Percentiles rank a stretch among this genome's conserved stretches.
Evolutionary conservation across 768 basidiomycete species (phyloP).

Genomic region (Amanita jacksonii): DNA sequence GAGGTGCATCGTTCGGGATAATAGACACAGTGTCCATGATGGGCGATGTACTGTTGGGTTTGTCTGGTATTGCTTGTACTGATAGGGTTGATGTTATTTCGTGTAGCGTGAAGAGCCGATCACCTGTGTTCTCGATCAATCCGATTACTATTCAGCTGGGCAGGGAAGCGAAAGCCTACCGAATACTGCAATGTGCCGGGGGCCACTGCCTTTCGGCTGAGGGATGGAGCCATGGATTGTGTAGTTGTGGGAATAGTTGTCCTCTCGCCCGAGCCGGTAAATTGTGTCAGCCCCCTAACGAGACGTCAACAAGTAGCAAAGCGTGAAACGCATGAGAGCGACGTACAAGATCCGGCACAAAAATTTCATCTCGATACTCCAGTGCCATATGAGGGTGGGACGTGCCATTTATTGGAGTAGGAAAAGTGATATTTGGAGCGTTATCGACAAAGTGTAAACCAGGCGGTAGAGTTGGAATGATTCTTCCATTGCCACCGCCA

Average conservation of each 20-base stretch:
- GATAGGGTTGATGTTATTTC: slow-evolving; percentile 31
- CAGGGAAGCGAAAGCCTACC: slow-evolving; percentile 13
- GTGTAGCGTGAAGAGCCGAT: slow-evolving; percentile 26
- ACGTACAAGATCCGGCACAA: slow-evolving; percentile 57
- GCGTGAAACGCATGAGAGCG: slow-evolving; percentile 1
- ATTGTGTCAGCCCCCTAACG: slow-evolving; percentile 58
- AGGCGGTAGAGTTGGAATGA: slow-evolving; percentile 40
- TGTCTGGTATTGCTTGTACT: slow-evolving; percentile 30
- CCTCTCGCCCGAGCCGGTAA: slow-evolving; percentile 48
- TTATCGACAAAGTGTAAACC: slow-evolving; percentile 22
- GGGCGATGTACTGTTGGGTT: slow-evolving; percentile 30
- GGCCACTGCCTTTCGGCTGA: slow-evolving; percentile 56
- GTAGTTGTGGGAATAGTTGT: slow-evolving; percentile 34
- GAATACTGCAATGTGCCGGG: slow-evolving; percentile 37
- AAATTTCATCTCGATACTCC: slow-evolving; percentile 43
- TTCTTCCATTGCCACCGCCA: slow-evolving; percentile 40
- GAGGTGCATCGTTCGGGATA: slow-evolving; percentile 27
- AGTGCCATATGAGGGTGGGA: slow-evolving; percentile 64
- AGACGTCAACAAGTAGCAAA: slow-evolving; percentile 1
- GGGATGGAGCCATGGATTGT: slow-evolving; percentile 51
- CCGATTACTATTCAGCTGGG: not conserved
- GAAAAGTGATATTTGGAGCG: slow-evolving; percentile 44
- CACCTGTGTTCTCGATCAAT: too few relatives aligned
- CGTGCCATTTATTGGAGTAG: slow-evolving; percentile 24
- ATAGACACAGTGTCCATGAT: slow-evolving; percentile 30